A percentile compares a stretch with the other conserved stretches of the same genome.
These are phyloP conservation scores for Astrothelium subdiscretum DNA, from an alignment of 495 filamentous ascomycete species.

Conservation along the genomic window DNA sequence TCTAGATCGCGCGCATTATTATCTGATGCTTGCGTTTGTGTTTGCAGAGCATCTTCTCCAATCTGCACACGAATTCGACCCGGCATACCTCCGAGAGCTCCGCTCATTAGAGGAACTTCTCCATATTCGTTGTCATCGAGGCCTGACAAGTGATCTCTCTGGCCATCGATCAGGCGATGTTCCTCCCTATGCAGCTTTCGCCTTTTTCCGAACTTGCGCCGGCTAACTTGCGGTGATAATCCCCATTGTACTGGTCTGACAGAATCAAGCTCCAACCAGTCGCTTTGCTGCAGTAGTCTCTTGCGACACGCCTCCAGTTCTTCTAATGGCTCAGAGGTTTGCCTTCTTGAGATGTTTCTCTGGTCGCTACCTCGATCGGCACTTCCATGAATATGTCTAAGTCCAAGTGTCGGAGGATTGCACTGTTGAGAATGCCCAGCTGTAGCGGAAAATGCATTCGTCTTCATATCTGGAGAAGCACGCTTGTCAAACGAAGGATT, in stretches of 20 bases:
- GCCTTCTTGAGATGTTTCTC: neutral
- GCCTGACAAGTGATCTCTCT: neutral
- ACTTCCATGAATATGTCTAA: neutral
- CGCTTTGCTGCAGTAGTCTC: constrained; percentile 19
- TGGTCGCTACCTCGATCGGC: neutral
- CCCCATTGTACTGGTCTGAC: constrained; percentile 19
- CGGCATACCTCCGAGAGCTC: constrained; percentile 4
- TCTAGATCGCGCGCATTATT: constrained; percentile 8
- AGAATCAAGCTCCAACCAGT: constrained; percentile 24
- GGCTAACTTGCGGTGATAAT: constrained; percentile 17
- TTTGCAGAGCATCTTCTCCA: constrained; percentile 24
- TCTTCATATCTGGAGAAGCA: neutral
- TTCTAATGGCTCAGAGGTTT: constrained; percentile 5
- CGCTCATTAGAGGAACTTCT: constrained; percentile 13
- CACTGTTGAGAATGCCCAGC: no score
- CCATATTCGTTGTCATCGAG: constrained; percentile 4
- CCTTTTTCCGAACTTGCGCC: constrained; percentile 23
- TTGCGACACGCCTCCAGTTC: constrained; percentile 16
- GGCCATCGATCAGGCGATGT: neutral
- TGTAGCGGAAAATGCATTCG: no score
- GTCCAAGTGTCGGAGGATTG: neutral
- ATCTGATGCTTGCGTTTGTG: constrained; percentile 9
- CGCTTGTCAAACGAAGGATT: neutral
- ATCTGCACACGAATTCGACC: constrained; percentile 20
- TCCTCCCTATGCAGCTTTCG: constrained; percentile 16